These are phyloP conservation scores for Penicillium sp. DNA, from an alignment of 2,329 filamentous ascomycete species.

Conservation along the genomic window DNA sequence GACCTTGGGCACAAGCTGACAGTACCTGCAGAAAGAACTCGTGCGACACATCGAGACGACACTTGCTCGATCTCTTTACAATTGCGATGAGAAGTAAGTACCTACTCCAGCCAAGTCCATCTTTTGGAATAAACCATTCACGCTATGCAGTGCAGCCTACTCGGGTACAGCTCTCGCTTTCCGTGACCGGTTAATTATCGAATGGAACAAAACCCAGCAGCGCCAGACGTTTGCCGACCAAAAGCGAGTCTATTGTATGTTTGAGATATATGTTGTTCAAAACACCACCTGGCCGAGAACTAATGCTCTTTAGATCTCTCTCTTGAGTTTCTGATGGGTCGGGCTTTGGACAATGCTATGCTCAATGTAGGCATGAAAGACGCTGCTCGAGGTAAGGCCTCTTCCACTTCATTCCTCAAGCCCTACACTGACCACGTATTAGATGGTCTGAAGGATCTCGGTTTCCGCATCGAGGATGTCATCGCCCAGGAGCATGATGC, in stretches of 20 bases:
- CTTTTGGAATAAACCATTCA: background rate
- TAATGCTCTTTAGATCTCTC: conserved; percentile 61
- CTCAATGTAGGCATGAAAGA: conserved; percentile 88
- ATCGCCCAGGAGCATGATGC: conserved; percentile 94
- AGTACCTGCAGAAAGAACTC: conserved; percentile 61
- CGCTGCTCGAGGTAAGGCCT: conserved; percentile 63
- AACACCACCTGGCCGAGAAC: background rate
- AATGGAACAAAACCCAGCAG: conserved; percentile 98
- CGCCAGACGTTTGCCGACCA: conserved; percentile 82
- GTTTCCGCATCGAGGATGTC: conserved; percentile 94
- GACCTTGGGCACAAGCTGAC: conserved; percentile 4
- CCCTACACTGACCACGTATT: background rate
- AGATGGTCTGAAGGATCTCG: conserved; percentile 83
- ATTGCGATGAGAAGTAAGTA: conserved; percentile 76
- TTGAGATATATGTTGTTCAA: background rate
- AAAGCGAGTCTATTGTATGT: conserved; percentile 84
- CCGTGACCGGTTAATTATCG: conserved; percentile 83
- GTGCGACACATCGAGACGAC: conserved; percentile 96
- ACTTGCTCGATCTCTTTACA: conserved; percentile 91
- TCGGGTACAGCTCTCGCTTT: conserved; percentile 86
- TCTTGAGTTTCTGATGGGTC: conserved; percentile 95
- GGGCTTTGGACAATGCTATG: conserved; percentile 97
- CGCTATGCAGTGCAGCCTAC: conserved; percentile 65
- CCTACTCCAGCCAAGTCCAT: background rate
- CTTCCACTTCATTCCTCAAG: background rate